These are phyloP conservation scores for Poronia punctata DNA, from an alignment of 495 filamentous ascomycete genomes.

Conservation along the genomic window DNA sequence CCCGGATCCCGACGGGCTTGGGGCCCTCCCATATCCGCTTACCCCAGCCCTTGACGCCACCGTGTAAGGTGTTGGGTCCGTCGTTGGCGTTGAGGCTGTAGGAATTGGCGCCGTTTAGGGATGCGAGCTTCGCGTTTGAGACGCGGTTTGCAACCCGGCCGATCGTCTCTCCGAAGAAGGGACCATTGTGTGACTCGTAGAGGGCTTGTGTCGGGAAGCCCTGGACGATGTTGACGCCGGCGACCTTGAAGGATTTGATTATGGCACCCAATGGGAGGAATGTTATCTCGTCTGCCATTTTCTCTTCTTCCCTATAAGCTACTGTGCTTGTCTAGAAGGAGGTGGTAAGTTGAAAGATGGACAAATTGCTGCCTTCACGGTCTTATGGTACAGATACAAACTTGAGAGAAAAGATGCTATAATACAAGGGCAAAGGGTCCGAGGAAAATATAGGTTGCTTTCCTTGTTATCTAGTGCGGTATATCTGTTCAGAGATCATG, in stretches of 20 bases:
- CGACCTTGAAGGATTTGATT: conserved; percentile 75
- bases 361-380: too few species aligned
- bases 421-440: not conserved
- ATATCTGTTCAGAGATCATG: not conserved
- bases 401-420: too few species aligned
- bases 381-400: too few species aligned
- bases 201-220: conserved; percentile 65
- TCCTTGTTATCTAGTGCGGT: too few species aligned
- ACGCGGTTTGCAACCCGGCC: conserved; percentile 88
- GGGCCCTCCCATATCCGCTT: conserved; percentile 78
- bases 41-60: conserved; percentile 76
- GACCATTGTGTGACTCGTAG: conserved; percentile 65
- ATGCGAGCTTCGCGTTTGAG: conserved; percentile 58
- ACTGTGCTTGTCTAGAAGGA: too few species aligned
- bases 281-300: conserved; percentile 43
- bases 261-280: conserved; percentile 85
- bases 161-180: conserved; percentile 89
- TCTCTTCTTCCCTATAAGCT: too few species aligned
- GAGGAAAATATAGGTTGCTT: too few species aligned
- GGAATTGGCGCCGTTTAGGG: conserved; percentile 60
- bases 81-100: conserved; percentile 71
- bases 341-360: too few species aligned
- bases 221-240: conserved; percentile 76
- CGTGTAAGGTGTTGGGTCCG: conserved; percentile 72
- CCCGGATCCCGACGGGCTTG: conserved; percentile 43